These are phyloP conservation scores for Fomitiporia mediterranea DNA, from an alignment of 1,284 basidiomycete genomes.

Conservation along the genomic window DNA sequence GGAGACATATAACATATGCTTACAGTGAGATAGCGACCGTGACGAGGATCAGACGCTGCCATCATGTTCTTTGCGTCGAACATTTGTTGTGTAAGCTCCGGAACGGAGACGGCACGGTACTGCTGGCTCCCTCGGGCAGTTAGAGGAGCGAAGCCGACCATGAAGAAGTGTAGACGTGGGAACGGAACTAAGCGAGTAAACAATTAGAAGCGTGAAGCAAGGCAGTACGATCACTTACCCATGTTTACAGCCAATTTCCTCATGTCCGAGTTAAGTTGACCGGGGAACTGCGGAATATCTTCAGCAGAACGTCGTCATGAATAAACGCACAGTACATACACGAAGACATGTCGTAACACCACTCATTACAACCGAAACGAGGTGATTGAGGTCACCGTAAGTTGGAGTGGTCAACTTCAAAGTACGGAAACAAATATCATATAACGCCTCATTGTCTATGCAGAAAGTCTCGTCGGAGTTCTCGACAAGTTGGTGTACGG, in stretches of 20 bases:
- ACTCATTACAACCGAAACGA: constrained; percentile 97
- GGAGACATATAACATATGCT: constrained; percentile 24
- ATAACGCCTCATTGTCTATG: constrained; percentile 96
- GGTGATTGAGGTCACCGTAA: constrained; percentile 95
- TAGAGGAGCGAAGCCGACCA: constrained; percentile 94
- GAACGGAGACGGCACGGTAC: constrained; percentile 92
- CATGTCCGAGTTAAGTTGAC: constrained; percentile 97
- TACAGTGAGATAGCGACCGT: constrained; percentile 91
- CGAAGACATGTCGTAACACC: constrained; percentile 94
- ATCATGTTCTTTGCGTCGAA: constrained; percentile 99
- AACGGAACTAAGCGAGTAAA: constrained; percentile 66
- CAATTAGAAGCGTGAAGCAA: not conserved
- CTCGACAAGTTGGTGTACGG: constrained; percentile 89
- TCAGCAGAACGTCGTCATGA: constrained; percentile 17
- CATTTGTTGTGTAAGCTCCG: constrained; percentile 97
- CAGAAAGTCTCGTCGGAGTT: constrained; percentile 88
- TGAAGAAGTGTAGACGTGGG: constrained; percentile 99
- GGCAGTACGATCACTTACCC: constrained; percentile 49
- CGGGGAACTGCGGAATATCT: constrained; percentile 70
- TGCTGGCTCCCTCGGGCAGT: constrained; percentile 91
- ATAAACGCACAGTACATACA: constrained; percentile 20
- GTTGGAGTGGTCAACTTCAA: constrained; percentile 92
- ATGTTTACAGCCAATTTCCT: constrained; percentile 98
- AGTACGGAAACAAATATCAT: constrained; percentile 97
- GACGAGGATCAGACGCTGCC: constrained; percentile 92